Evolutionary conservation across 192 early-diverging fungal species (phyloP), one percentile per base, ranked within the genome.

Genomic region (Coemansia sp.): DNA sequence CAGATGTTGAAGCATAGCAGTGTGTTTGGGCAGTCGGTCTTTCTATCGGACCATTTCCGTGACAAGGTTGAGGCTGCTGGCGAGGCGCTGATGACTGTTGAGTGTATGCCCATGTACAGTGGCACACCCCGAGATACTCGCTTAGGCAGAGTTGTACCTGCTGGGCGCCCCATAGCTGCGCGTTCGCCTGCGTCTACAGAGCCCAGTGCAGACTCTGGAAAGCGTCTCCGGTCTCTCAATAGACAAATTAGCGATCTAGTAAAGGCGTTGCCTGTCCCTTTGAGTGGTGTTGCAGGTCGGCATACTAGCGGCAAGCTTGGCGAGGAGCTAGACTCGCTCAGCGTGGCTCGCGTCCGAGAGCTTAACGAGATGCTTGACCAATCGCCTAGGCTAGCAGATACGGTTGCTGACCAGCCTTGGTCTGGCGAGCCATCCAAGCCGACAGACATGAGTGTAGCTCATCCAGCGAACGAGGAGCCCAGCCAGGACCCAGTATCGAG

Each of bases 1-100:
- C 72, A 64, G 33, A 81, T 81, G 78, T 55, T 81, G 9, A 66
- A 53, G 21, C 42, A 52, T 9, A 72, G 35, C 56, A 36, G 34
- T 34, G 56, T 58, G 56, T 58, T 58, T 58, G 35, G 35, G 20
- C 18, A 11, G 35, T 11, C 56, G 8, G 35, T 71, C 6, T 75
- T 80, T 42, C 65, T 26, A 18, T 67, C 65, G 3, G 55, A 55
- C 4, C 3, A 13, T 6, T 55, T 55, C 52, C 52, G 52, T 26
- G 52, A 76, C 52, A 36, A 62, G 14, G 7, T 35, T 3, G 60
- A 66, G 6, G 62, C 69, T 52, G 10, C 11, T 34, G 56, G 56
- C 35, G 35, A 58, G 56, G 18, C n/a, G 33, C 35, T 58, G 56
- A 37, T 37, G 56, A 23, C 31, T 31, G 2, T 16, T 20, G 56